Evolutionary conservation across 2,329 filamentous ascomycete species (phyloP).

Genomic region (Colletotrichum sp.): DNA sequence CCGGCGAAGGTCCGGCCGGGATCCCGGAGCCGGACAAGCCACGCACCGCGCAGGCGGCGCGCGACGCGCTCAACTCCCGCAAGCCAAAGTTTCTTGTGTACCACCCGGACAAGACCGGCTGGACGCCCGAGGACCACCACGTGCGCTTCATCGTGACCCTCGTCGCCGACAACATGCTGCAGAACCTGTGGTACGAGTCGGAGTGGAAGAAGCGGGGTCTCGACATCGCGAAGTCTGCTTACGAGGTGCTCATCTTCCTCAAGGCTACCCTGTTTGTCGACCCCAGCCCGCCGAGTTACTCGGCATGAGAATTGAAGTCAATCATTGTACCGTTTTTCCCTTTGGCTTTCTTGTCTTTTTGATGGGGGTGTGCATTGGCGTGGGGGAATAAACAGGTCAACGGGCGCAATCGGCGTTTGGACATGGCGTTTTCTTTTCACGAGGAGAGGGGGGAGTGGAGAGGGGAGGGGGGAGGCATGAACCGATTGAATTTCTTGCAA

Average conservation of each 20-base stretch:
- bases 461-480: background rate
- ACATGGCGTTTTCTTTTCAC: background rate
- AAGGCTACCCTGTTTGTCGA: constrained; percentile 26
- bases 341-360: background rate
- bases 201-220: constrained; percentile 34
- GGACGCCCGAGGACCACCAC: constrained; percentile 40
- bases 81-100: constrained; percentile 35
- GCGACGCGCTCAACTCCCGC: constrained; percentile 31
- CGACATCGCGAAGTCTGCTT: constrained; percentile 37
- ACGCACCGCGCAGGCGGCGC: constrained; percentile 31
- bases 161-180: constrained; percentile 37
- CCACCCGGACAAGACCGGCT: constrained; percentile 38
- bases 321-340: background rate
- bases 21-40: constrained; percentile 37
- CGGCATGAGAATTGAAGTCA: constrained; percentile 1
- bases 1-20: background rate
- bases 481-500: background rate
- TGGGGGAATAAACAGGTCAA: background rate
- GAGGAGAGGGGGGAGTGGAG: background rate
- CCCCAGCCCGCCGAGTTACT: constrained; percentile 31
- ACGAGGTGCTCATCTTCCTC: constrained; percentile 40
- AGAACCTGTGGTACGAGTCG: constrained; percentile 32
- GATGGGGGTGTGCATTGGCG: background rate
- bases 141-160: constrained; percentile 42
- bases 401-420: background rate